Base-by-base conservation (phyloP, 2,329 filamentous ascomycete genomes). In the Purpureocillium takamizusanense region DNA sequence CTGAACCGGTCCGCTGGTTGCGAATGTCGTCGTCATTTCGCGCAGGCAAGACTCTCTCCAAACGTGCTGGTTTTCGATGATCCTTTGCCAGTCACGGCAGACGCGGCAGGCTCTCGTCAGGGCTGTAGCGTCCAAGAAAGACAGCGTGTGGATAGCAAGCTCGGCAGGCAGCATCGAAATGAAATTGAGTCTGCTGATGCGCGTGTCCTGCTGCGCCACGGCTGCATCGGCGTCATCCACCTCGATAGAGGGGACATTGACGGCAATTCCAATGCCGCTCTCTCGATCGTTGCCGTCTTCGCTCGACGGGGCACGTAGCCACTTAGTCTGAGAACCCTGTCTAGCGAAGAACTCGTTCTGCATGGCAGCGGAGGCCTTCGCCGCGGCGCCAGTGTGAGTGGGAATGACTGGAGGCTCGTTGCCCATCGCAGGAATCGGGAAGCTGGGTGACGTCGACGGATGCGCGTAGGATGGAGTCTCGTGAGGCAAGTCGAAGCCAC, bases 41-140 rank as follows among this genome's bases (percentile, higher is more conserved):
- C 76, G 63, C 25, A 81, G 56, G 50, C 80, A 81, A 2, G 75
- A 77, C 49, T 78, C 72, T 13, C 76, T 67, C 78, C 78, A 82
- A 34, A 82, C 67, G 50, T 80, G 73, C 47, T 72, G 72, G 45
- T 74, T 75, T 21, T 56, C 51, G 4, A 68, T 57, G 2, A 71
- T 54, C 11, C 52, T 41, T 30, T 63, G 52, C 78, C 78, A 82
- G 5, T 47, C 46, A 21, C 51, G 63, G 11, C 67, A 78, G 2
- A 81, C 77, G 16, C 56, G 51, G 34, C 66, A 64, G 1, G 70
- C 69, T 10, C 63, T 66, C 9, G 61, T 58, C 11, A 82, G 61
- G 1, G 69, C 67, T 2, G 62, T 42, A 8, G 71, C 70, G 43
- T 81, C 75, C 4, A 82, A 62, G 37, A 71, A 61, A 5, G 71